Conservation (phyloP, 2,329 filamentous ascomycete genomes). For the Trichophyton verrucosum region DNA sequence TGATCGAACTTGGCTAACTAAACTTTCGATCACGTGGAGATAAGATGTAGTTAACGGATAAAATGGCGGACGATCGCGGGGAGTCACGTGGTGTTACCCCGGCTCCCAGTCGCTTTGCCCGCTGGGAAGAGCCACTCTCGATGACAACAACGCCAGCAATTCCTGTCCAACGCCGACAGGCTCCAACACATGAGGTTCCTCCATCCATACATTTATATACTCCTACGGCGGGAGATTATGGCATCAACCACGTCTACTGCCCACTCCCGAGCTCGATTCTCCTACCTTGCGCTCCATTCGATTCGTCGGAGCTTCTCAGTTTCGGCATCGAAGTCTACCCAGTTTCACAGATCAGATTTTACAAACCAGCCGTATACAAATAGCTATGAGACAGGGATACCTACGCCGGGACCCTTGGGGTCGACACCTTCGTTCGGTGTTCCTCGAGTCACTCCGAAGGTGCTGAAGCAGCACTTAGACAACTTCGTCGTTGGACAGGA, state of each 20-base stretch:
- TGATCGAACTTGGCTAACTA: not conserved
- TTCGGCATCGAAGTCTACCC: slow-evolving; percentile 30
- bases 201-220: slow-evolving; percentile 5
- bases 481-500: slow-evolving; percentile 96
- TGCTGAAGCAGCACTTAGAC: slow-evolving; percentile 80
- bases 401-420: slow-evolving; percentile 51
- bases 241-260: slow-evolving; percentile 6
- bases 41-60: not conserved
- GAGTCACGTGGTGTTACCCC: not conserved
- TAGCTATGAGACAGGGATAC: slow-evolving; percentile 50
- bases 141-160: not conserved
- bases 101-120: not conserved
- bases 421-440: slow-evolving; percentile 46
- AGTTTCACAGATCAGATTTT: slow-evolving; percentile 51
- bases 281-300: slow-evolving; percentile 27
- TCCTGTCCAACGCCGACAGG: not conserved
- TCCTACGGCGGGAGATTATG: slow-evolving; percentile 6
- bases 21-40: not conserved
- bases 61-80: not conserved
- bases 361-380: slow-evolving; percentile 50
- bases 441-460: slow-evolving; percentile 47
- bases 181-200: slow-evolving; percentile 8
- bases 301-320: slow-evolving; percentile 23
- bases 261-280: slow-evolving; percentile 28
- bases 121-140: too few species aligned